Conservation (phyloP, 1,284 basidiomycete species). For the Irpex lacteus region DNA sequence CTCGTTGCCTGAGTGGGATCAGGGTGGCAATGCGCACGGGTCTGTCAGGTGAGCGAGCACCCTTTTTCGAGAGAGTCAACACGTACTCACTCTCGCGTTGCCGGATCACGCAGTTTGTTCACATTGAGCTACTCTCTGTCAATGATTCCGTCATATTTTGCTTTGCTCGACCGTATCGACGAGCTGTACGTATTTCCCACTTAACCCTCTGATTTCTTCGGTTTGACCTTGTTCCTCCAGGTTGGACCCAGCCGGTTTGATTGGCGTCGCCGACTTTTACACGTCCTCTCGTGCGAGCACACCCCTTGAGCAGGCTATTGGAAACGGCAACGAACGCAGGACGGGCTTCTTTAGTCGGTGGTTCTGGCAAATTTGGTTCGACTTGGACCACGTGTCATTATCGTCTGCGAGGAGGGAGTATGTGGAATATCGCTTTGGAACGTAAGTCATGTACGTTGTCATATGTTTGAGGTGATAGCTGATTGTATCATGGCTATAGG, state of each 20-base stretch:
- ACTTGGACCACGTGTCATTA: constrained; percentile 75
- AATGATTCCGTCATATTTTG: constrained; percentile 44
- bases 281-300: constrained; percentile 62
- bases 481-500: neutral
- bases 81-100: too few species aligned
- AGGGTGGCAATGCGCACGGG: constrained; percentile 5
- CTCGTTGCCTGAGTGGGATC: constrained; percentile 56
- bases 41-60: constrained; percentile 10
- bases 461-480: neutral
- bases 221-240: neutral
- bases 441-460: constrained; percentile 24
- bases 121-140: constrained; percentile 75
- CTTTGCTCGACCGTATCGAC: constrained; percentile 9
- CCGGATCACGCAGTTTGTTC: constrained; percentile 36
- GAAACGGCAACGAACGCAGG: constrained; percentile 59
- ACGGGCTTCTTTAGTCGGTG: constrained; percentile 67
- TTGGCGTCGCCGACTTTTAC: constrained; percentile 82
- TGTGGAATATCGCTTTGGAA: constrained; percentile 81
- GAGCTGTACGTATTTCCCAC: constrained; percentile 6
- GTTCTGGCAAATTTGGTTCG: constrained; percentile 86
- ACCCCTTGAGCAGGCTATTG: constrained; percentile 42
- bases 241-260: constrained; percentile 64
- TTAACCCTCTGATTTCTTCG: too few species aligned
- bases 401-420: constrained; percentile 72
- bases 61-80: neutral